Conservation (phyloP, 441 rosid species). For the Erodium texanum region DNA sequence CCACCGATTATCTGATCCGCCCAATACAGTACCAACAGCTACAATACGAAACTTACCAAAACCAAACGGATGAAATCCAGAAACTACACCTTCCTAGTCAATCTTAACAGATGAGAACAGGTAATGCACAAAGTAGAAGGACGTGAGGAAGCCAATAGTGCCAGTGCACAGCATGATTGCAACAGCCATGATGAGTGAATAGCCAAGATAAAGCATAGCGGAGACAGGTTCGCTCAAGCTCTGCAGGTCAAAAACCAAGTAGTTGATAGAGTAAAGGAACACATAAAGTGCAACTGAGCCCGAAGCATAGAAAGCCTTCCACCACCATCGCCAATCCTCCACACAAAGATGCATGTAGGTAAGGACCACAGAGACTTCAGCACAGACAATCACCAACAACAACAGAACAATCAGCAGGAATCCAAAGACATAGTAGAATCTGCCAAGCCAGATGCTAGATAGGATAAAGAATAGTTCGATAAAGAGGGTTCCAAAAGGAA, state of each 20-base stretch:
- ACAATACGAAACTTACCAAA: constrained; percentile 13
- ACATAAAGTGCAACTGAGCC: constrained; percentile 84
- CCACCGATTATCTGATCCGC: too few species aligned
- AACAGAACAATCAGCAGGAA: constrained; percentile 73
- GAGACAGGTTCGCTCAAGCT: constrained; percentile 89
- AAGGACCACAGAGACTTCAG: constrained; percentile 86
- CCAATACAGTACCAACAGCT: not conserved
- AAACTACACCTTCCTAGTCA: constrained; percentile 32
- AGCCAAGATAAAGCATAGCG: constrained; percentile 76
- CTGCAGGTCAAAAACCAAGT: constrained; percentile 77
- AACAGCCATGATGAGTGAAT: constrained; percentile 78
- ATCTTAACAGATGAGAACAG: constrained; percentile 93
- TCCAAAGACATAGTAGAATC: constrained; percentile 87
- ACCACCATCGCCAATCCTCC: constrained; percentile 99
- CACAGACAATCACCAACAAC: constrained; percentile 73
- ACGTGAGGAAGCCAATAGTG: constrained; percentile 69
- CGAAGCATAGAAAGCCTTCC: constrained; percentile 94
- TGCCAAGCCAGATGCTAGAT: constrained; percentile 92
- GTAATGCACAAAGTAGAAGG: constrained; percentile 86
- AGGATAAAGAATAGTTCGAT: constrained; percentile 90
- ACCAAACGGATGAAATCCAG: constrained; percentile 13
- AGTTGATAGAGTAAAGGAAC: constrained; percentile 81
- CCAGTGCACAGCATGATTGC: constrained; percentile 93
- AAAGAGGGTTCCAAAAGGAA: constrained; percentile 91
- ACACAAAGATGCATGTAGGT: constrained; percentile 97